Evolutionary conservation across 2,329 filamentous ascomycete genomes (phyloP).

Genomic region (Fusarium sp.): DNA sequence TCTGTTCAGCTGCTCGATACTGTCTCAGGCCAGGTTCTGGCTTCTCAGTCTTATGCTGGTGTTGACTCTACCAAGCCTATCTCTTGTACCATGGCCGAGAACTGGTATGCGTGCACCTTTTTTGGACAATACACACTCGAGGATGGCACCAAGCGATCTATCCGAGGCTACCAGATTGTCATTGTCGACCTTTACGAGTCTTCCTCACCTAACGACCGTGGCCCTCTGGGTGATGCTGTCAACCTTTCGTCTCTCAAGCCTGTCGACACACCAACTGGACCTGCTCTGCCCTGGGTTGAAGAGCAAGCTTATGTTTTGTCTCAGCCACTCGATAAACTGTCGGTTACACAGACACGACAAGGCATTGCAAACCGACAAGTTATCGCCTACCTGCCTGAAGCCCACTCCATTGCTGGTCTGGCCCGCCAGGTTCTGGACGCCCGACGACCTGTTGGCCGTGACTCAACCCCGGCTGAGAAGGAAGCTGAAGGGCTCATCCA

Average conservation of each 20-base stretch:
- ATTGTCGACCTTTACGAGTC: slow-evolving; percentile 94
- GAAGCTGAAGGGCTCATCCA: slow-evolving; percentile 82
- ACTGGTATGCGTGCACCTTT: slow-evolving; percentile 93
- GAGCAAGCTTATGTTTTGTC: slow-evolving; percentile 85
- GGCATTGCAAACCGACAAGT: slow-evolving; percentile 89
- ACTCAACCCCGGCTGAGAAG: slow-evolving; percentile 80
- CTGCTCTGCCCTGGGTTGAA: slow-evolving; percentile 77
- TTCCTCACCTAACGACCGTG: slow-evolving; percentile 82
- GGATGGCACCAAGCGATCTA: slow-evolving; percentile 63
- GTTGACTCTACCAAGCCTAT: slow-evolving; percentile 81
- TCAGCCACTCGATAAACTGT: slow-evolving; percentile 80
- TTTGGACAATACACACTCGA: slow-evolving; percentile 69
- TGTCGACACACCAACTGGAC: slow-evolving; percentile 64
- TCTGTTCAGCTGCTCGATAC: slow-evolving; percentile 86
- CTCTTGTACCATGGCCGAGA: slow-evolving; percentile 85
- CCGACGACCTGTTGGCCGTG: slow-evolving; percentile 84
- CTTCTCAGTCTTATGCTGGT: slow-evolving; percentile 75
- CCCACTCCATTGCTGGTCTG: slow-evolving; percentile 81
- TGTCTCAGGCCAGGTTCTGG: slow-evolving; percentile 82
- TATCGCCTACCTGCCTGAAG: slow-evolving; percentile 79
- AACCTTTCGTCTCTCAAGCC: slow-evolving; percentile 85
- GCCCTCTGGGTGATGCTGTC: slow-evolving; percentile 73
- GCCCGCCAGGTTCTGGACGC: slow-evolving; percentile 85
- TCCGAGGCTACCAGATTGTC: slow-evolving; percentile 87
- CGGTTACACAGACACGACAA: slow-evolving; percentile 89